These are phyloP conservation scores for Cajanus cajan DNA, from an alignment of 306 rosid species.

Conservation along the genomic window DNA sequence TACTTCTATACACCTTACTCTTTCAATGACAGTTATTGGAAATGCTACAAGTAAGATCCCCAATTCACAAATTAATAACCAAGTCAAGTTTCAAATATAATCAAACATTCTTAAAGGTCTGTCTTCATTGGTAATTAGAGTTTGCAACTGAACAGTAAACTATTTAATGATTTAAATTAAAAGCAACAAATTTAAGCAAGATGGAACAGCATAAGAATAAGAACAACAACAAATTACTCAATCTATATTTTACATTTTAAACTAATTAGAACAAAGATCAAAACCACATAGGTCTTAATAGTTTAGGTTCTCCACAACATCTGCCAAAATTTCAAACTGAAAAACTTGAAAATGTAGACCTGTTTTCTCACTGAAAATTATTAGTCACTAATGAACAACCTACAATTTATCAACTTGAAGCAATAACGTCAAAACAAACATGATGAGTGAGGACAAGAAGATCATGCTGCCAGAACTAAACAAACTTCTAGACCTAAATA, in stretches of 20 bases:
- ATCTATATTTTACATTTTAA: not conserved
- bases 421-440: not conserved
- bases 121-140: not conserved
- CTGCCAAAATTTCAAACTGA: slow-evolving; percentile 18
- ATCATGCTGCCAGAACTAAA: not conserved
- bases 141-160: not conserved
- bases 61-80: not conserved
- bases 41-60: not conserved
- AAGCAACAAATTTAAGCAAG: slow-evolving; percentile 15
- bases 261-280: slow-evolving; percentile 19
- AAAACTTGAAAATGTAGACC: not conserved
- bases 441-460: not conserved
- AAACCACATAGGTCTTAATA: slow-evolving; percentile 2
- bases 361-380: slow-evolving; percentile 1
- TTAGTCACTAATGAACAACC: slow-evolving; percentile 1
- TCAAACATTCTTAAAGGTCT: not conserved
- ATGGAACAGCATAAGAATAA: not conserved
- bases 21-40: not conserved
- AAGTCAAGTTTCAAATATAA: slow-evolving; percentile 17
- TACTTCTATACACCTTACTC: not conserved
- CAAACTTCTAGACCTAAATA: not conserved
- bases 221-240: not conserved
- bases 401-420: not conserved
- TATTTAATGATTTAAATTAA: not conserved
- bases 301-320: not conserved